These are phyloP conservation scores for Pseudogymnoascus sp. DNA, from an alignment of 2,329 filamentous ascomycete species.

Conservation along the genomic window DNA sequence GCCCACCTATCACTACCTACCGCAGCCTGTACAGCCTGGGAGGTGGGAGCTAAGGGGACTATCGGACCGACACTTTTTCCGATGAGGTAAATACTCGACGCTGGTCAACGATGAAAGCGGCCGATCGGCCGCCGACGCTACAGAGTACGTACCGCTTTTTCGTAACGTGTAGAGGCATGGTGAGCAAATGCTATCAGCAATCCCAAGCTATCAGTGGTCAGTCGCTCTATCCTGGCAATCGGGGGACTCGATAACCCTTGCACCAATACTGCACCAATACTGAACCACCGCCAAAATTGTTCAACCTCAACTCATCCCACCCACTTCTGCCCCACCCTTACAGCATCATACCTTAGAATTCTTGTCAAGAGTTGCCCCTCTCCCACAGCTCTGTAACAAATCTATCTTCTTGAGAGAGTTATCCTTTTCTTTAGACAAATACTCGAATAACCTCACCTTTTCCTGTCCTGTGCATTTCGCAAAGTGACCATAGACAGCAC, in stretches of 20 bases:
- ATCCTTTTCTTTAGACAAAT: not conserved
- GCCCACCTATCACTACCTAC: not conserved
- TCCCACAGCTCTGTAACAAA: not conserved
- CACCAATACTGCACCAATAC: not conserved
- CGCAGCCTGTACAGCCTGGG: not conserved
- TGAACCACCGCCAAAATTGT: not conserved
- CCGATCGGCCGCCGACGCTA: constrained; percentile 1
- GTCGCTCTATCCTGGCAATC: not conserved
- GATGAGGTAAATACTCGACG: not conserved
- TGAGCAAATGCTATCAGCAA: constrained; percentile 5
- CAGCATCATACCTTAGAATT: constrained; percentile 8
- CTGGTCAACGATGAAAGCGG: not conserved
- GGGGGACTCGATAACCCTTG: not conserved
- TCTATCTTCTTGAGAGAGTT: not conserved
- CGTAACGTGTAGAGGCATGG: not conserved
- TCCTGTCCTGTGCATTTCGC: not conserved
- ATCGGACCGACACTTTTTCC: not conserved
- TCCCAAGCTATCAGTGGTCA: not conserved
- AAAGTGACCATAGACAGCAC: not conserved
- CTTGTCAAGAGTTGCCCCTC: constrained; percentile 1
- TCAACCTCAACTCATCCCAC: constrained; percentile 6
- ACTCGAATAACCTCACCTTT: not conserved
- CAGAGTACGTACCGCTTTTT: not conserved
- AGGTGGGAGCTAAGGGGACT: not conserved
- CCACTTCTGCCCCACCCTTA: constrained; percentile 14